These are phyloP conservation scores for Sarocladium kiliense DNA, from an alignment of 2,329 filamentous ascomycete genomes.

Conservation along the genomic window DNA sequence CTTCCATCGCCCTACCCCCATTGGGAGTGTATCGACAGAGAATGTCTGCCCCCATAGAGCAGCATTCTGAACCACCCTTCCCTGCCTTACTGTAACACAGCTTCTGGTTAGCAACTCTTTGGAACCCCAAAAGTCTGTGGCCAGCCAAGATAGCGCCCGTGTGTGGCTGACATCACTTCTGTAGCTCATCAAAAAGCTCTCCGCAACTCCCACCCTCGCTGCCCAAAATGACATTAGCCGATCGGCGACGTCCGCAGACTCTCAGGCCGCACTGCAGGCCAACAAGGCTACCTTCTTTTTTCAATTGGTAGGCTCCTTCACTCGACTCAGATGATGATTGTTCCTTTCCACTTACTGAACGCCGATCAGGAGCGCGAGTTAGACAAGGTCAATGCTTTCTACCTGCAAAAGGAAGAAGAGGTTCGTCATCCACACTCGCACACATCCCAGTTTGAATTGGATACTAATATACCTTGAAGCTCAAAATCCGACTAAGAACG, in stretches of 20 bases:
- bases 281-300: constrained; percentile 99
- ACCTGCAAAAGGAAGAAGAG: constrained; percentile 96
- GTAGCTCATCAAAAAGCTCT: constrained; percentile 97
- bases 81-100: not conserved
- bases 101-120: not conserved
- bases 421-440: constrained; percentile 35
- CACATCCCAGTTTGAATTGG: not conserved
- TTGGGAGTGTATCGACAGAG: not conserved
- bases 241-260: constrained; percentile 52
- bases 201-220: constrained; percentile 78
- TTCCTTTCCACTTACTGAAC: constrained; percentile 30
- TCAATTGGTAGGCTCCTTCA: constrained; percentile 63
- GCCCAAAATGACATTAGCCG: constrained; percentile 63
- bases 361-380: constrained; percentile 79
- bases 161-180: constrained; percentile 10
- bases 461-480: constrained; percentile 43
- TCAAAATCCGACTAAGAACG: constrained; percentile 88
- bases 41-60: constrained; percentile 9
- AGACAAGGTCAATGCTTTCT: constrained; percentile 97
- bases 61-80: not conserved
- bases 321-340: constrained; percentile 6
- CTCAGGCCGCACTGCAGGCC: constrained; percentile 86
- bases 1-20: not conserved
- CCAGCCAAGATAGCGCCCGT: not conserved
- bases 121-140: too few species aligned